Percentiles rank a stretch among this genome's conserved stretches.
These are phyloP conservation scores for Vigna unguiculata DNA, from an alignment of 306 rosid species.

Conservation along the genomic window DNA sequence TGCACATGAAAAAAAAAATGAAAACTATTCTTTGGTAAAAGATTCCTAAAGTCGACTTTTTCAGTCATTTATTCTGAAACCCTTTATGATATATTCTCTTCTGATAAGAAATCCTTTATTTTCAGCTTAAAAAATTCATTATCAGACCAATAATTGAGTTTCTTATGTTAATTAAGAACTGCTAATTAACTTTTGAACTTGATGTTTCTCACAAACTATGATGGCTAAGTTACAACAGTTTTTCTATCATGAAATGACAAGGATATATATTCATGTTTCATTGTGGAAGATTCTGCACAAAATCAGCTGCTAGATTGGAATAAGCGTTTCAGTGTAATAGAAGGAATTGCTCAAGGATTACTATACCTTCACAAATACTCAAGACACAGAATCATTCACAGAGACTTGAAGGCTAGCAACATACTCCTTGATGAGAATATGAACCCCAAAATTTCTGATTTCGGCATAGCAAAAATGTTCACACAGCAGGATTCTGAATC, in stretches of 20 bases:
- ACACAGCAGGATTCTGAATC: background rate
- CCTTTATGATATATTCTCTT: background rate
- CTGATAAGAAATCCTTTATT: background rate
- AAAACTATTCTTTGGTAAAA: background rate
- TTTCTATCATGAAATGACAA: background rate
- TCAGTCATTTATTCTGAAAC: background rate
- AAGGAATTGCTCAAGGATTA: conserved; percentile 17
- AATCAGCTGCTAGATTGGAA: conserved; percentile 39
- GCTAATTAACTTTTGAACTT: too few species aligned
- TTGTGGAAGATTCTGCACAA: conserved; percentile 24
- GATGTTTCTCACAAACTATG: background rate
- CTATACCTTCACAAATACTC: conserved; percentile 6
- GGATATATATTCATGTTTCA: background rate
- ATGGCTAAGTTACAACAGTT: background rate
- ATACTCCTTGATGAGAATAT: conserved; percentile 11
- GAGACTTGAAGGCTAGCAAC: conserved; percentile 3
- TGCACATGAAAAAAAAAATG: background rate
- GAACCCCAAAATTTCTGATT: conserved; percentile 45
- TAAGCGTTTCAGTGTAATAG: background rate
- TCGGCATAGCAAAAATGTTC: conserved; percentile 47
- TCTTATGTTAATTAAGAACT: background rate
- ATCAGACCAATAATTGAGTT: background rate
- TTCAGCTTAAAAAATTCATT: background rate
- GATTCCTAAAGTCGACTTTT: background rate
- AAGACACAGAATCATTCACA: background rate